These are phyloP conservation scores for Penicillium sp. DNA, from an alignment of 2,329 filamentous ascomycete species.

Conservation along the genomic window DNA sequence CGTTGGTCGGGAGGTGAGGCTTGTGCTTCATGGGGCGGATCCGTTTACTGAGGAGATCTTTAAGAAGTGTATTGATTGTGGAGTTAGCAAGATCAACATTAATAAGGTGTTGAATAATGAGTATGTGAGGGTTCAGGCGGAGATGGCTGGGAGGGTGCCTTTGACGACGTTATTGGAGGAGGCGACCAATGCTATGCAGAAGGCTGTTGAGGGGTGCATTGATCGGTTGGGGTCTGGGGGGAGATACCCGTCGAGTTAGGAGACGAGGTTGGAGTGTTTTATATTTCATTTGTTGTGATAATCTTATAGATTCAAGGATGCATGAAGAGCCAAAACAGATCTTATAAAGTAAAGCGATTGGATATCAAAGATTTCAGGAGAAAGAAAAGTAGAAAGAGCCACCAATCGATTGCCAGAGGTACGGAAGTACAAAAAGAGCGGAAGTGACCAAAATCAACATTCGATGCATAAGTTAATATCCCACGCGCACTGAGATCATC, in stretches of 20 bases:
- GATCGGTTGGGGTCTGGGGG: conserved; percentile 49
- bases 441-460: neutral
- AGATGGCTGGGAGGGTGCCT: conserved; percentile 53
- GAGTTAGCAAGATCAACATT: conserved; percentile 59
- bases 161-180: conserved; percentile 57
- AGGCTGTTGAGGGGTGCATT: conserved; percentile 57
- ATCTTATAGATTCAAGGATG: neutral
- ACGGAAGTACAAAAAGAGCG: conserved; percentile 11
- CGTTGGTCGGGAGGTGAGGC: conserved; percentile 50
- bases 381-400: conserved; percentile 1
- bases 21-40: conserved; percentile 61
- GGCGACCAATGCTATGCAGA: conserved; percentile 56
- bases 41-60: conserved; percentile 58
- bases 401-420: conserved; percentile 8
- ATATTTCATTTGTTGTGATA: neutral
- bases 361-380: conserved; percentile 14
- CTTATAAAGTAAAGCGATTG: conserved; percentile 9
- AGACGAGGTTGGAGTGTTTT: neutral
- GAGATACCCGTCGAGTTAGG: conserved; percentile 30
- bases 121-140: conserved; percentile 49
- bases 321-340: neutral
- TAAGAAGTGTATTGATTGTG: conserved; percentile 54
- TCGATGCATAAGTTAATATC: neutral
- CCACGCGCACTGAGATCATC: neutral
- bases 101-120: conserved; percentile 59